Percentiles rank a stretch among this genome's conserved stretches.
These are phyloP conservation scores for Westerdykella sp. DNA, from an alignment of 2,329 filamentous ascomycete species.

Conservation along the genomic window DNA sequence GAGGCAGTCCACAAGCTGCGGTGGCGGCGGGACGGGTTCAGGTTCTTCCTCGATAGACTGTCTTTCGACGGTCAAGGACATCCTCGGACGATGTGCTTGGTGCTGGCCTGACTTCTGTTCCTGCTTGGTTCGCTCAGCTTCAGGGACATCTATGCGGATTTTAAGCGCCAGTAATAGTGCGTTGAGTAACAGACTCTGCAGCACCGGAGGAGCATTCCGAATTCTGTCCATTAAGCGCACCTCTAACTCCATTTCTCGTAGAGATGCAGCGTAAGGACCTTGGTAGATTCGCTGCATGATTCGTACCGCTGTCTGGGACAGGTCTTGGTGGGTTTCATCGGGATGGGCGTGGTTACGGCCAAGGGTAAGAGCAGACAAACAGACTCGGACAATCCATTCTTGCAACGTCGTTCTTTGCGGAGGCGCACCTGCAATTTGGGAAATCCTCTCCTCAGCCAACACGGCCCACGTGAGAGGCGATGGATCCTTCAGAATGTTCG, in stretches of 20 bases:
- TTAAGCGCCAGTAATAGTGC: conserved; percentile 70
- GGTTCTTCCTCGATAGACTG: conserved; percentile 28
- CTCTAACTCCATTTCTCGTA: conserved; percentile 64
- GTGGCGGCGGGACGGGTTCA: conserved; percentile 49
- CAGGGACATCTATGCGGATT: conserved; percentile 41
- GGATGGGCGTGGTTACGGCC: conserved; percentile 29
- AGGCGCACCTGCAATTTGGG: conserved; percentile 43
- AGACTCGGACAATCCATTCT: conserved; percentile 61
- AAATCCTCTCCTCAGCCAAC: conserved; percentile 57
- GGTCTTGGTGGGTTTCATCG: conserved; percentile 46
- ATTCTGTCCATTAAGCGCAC: conserved; percentile 64
- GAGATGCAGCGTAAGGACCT: conserved; percentile 53
- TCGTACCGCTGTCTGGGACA: conserved; percentile 65
- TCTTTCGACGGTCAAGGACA: conserved; percentile 26
- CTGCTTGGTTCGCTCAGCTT: conserved; percentile 7
- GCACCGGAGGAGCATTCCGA: conserved; percentile 51
- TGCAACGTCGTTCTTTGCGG: conserved; percentile 51
- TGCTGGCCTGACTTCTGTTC: conserved; percentile 16
- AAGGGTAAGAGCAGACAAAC: conserved; percentile 55
- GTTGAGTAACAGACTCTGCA: conserved; percentile 73
- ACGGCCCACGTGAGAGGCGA: conserved; percentile 65
- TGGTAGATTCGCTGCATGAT: conserved; percentile 60
- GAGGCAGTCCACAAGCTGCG: conserved; percentile 74
- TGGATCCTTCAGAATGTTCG: conserved; percentile 63
- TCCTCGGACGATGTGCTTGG: conserved; percentile 20